Evolutionary conservation across 345 rosid species (phyloP).

Genomic region (Murraya paniculata): DNA sequence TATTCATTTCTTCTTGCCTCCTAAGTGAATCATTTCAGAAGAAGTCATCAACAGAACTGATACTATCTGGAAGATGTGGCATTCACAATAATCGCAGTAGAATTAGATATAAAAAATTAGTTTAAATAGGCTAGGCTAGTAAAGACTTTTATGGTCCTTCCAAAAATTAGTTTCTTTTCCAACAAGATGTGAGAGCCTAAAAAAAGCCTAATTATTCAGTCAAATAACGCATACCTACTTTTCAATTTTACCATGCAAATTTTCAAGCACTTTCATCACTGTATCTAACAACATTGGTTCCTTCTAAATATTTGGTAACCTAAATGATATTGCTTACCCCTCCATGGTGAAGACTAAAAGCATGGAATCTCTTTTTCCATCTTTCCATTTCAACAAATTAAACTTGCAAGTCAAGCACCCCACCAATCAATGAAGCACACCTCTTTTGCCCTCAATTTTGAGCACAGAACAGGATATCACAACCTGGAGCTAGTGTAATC

Average conservation of each 20-base stretch:
- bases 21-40: neutral
- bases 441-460: neutral
- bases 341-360: neutral
- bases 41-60: neutral
- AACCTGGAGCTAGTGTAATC: neutral
- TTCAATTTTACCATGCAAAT: neutral
- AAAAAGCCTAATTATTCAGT: neutral
- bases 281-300: neutral
- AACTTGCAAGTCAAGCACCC: neutral
- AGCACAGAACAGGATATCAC: neutral
- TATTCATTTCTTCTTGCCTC: neutral
- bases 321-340: neutral
- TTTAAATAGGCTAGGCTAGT: neutral
- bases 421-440: neutral
- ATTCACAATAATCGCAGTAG: neutral
- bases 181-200: neutral
- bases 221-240: neutral
- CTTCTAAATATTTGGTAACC: neutral
- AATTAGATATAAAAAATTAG: too few species aligned
- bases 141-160: neutral
- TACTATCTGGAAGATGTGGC: neutral
- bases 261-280: neutral
- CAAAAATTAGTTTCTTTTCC: neutral
- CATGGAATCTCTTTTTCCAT: neutral
- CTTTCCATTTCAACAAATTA: neutral